Evolutionary conservation across 805 yeast species (phyloP).

Genomic region (Blastobotrys mokoenaii): DNA sequence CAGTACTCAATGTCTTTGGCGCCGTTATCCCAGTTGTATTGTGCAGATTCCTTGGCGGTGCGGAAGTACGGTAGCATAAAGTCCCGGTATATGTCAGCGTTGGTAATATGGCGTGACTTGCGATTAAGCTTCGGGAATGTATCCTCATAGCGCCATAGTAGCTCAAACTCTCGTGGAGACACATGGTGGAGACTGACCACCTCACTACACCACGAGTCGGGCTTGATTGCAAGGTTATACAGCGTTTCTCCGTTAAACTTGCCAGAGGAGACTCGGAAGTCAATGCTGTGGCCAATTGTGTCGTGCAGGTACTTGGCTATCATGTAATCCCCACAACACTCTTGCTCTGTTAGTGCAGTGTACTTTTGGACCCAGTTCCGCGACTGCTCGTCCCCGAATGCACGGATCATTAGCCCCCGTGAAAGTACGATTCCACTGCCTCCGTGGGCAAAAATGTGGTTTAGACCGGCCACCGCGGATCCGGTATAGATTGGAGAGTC

Average conservation of each 20-base stretch:
- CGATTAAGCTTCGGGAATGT: too few relatives aligned
- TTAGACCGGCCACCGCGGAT: constrained; percentile 19
- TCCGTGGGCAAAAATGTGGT: constrained; percentile 29
- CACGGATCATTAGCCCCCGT: constrained; percentile 21
- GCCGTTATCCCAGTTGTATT: constrained; percentile 27
- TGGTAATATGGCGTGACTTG: constrained; percentile 21
- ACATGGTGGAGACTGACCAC: constrained; percentile 28
- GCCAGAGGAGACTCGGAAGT: constrained; percentile 7
- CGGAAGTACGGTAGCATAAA: constrained; percentile 18
- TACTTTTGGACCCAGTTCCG: constrained; percentile 7
- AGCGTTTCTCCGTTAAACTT: constrained; percentile 28
- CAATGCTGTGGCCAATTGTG: constrained; percentile 10
- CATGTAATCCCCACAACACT: constrained; percentile 31
- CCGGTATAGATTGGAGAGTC: constrained; percentile 26
- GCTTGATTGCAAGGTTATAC: constrained; percentile 8
- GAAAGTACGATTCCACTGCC: constrained; percentile 30
- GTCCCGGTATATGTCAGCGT: constrained; percentile 24
- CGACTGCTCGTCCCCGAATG: constrained; percentile 18
- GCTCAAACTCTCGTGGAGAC: constrained; percentile 19
- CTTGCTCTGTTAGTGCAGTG: constrained; percentile 15
- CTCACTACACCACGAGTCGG: constrained; percentile 25
- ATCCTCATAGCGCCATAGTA: constrained; percentile 26
- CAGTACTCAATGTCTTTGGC: constrained; percentile 20
- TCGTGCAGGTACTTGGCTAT: constrained; percentile 21
- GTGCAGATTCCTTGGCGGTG: constrained; percentile 11